Percentiles rank a stretch among this genome's conserved stretches.
phyloP scores from a whole-genome alignment of 2,329 filamentous ascomycete species.

The Fusarium nanum region DNA sequence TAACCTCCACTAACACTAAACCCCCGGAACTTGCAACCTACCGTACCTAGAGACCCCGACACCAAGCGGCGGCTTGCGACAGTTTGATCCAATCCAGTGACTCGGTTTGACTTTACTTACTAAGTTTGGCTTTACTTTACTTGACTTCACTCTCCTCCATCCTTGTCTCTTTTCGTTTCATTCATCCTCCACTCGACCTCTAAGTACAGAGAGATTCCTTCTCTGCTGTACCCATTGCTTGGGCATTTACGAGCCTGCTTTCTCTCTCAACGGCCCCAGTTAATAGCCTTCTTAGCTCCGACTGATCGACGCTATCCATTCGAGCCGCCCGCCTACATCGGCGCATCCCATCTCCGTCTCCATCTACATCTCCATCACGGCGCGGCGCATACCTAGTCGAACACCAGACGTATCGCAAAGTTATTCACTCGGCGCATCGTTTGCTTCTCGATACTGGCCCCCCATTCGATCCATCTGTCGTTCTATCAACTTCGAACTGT shows the following conservation, averaged over 20 bases:
- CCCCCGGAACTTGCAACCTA: slow-evolving; percentile 29
- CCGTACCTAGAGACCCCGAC: slow-evolving; percentile 8
- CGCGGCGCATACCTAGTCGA: slow-evolving; percentile 18
- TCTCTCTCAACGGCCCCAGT: slow-evolving; percentile 5
- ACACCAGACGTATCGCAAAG: slow-evolving; percentile 32
- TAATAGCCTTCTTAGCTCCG: slow-evolving; percentile 22
- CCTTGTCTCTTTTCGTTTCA: slow-evolving; percentile 25
- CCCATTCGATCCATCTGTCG: not conserved
- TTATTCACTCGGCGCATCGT: slow-evolving; percentile 19
- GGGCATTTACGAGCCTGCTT: not conserved
- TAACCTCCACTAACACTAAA: slow-evolving; percentile 9
- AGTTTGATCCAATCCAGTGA: slow-evolving; percentile 14
- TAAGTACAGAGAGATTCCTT: not conserved
- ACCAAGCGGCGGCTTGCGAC: slow-evolving; percentile 25
- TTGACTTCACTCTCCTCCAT: slow-evolving; percentile 29
- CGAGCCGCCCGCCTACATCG: slow-evolving; percentile 26
- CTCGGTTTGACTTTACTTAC: slow-evolving; percentile 6
- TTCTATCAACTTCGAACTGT: not conserved
- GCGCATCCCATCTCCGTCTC: slow-evolving; percentile 36
- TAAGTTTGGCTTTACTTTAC: not conserved
- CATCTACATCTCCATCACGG: not conserved
- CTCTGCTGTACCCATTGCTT: slow-evolving; percentile 1
- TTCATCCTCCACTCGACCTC: not conserved
- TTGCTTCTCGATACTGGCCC: not conserved
- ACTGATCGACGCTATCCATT: slow-evolving; percentile 29